Conservation (phyloP, 345 rosid species). For the Eucalyptus sideroxylon region DNA sequence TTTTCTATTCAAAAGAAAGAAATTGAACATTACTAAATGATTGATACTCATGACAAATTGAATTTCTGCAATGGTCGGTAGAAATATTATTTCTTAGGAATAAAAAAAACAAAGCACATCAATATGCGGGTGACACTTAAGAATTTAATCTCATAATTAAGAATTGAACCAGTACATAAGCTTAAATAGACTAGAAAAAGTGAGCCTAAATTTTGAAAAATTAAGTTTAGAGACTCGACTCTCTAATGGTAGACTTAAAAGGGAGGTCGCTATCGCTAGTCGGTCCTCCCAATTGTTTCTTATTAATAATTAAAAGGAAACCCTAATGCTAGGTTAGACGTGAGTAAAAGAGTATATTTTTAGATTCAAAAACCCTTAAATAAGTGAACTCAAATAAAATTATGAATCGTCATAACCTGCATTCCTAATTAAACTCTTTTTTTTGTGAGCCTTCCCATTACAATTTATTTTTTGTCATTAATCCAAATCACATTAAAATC, state of each 20-base stretch:
- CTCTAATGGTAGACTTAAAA: neutral
- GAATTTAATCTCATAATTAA: neutral
- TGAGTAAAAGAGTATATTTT: neutral
- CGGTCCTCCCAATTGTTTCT: neutral
- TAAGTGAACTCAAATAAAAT: neutral
- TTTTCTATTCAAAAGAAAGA: neutral
- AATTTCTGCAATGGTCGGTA: neutral
- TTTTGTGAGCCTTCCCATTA: neutral
- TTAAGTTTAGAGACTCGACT: neutral
- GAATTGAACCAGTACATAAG: neutral
- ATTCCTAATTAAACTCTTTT: neutral
- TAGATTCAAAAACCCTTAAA: neutral
- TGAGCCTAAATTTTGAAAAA: neutral
- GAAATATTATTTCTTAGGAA: neutral
- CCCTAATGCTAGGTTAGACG: neutral
- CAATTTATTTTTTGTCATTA: neutral
- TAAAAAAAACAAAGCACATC: neutral
- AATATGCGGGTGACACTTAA: neutral
- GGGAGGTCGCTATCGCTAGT: neutral
- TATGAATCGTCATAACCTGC: neutral
- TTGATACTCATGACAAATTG: neutral
- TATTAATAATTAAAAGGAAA: neutral
- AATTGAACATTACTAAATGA: neutral
- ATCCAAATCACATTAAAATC: neutral
- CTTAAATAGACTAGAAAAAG: neutral